A percentile compares a stretch with the other conserved stretches of the same genome.
phyloP scores from a whole-genome alignment of 1,139 yeast species.

The Yamadazyma taylorii region DNA sequence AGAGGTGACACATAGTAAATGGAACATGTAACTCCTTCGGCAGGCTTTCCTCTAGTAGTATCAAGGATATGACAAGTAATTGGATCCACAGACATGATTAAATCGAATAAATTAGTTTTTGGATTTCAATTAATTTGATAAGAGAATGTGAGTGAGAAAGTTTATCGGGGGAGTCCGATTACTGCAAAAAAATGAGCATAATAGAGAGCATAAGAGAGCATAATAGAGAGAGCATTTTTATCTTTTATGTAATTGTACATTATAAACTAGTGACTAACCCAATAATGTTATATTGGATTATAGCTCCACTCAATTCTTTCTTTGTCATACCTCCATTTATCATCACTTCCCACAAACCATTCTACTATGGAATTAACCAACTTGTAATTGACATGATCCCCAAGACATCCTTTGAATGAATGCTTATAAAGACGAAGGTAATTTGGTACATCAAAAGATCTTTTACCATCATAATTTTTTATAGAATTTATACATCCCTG shows the following conservation, averaged over 20 bases:
- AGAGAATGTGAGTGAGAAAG: not conserved
- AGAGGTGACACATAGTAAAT: constrained; percentile 41
- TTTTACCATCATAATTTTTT: constrained; percentile 7
- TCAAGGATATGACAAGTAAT: constrained; percentile 88
- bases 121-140: not conserved
- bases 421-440: constrained; percentile 13
- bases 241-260: no score
- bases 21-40: constrained; percentile 62
- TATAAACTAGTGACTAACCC: no score
- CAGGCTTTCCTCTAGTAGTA: constrained; percentile 83
- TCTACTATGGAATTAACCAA: constrained; percentile 30
- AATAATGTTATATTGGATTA: constrained; percentile 1
- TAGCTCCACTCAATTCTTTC: constrained; percentile 21
- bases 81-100: constrained; percentile 44
- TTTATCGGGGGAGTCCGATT: constrained; percentile 6
- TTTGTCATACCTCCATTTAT: constrained; percentile 26
- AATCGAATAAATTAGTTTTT: not conserved
- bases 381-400: constrained; percentile 19
- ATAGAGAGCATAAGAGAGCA: not conserved
- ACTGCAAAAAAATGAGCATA: not conserved
- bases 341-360: constrained; percentile 20
- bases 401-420: constrained; percentile 9
- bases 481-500: constrained; percentile 17
- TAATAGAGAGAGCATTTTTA: constrained; percentile 2
- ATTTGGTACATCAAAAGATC: constrained; percentile 15